Evolutionary conservation across 148 eudicot genomes (phyloP), one percentile per base, ranked within the genome.

Genomic region (Vaccinium corymbosum): DNA sequence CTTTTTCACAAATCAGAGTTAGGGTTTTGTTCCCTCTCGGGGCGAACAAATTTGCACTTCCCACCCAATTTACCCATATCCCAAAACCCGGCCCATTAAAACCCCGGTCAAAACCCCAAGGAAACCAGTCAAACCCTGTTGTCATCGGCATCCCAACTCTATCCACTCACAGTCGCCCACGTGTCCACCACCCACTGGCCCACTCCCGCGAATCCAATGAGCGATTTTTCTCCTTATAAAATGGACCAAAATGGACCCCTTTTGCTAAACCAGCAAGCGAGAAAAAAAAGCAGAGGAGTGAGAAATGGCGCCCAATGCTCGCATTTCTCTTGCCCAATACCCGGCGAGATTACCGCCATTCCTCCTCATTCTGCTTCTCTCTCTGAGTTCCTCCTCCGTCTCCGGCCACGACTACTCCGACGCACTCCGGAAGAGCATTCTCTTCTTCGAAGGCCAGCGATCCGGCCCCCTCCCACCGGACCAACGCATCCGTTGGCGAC

Each of bases 361-460:
- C 6, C 82, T 80, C 17, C 83, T 84, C 76, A 5, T 82, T 66
- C 51, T 85, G 53, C 80, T 87, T 57, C 85, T 87, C 78, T 53
- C 35, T 53, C 66, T 80, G 16, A 35, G 2, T 19, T 59, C 81
- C 12, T 56, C 3, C 55, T 66, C 62, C 27, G 55, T 64, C 61
- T 75, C 74, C 53, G 85, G 87, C 66, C 98, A 94, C 51, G 85
- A 97, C 86, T 97, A 97, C 87, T 32, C 35, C 50, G 95, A 94
- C 52, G 99, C 99, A 12, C 91, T 97, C 38, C 79, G 88, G 4
- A 95, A 97, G 81, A 92, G 99, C 87, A 93, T 97, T 10, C 91
- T 97, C 32, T 97, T 97, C 92, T 97, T 97, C 80, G 99, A 97
- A 85, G 99, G 98, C 70, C 99, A 95, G 71, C 90, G 98, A 68